A percentile compares a stretch with the other conserved stretches of the same genome.
Conservation (phyloP, 306 rosid species). For the Acacia melanoxylon region DNA sequence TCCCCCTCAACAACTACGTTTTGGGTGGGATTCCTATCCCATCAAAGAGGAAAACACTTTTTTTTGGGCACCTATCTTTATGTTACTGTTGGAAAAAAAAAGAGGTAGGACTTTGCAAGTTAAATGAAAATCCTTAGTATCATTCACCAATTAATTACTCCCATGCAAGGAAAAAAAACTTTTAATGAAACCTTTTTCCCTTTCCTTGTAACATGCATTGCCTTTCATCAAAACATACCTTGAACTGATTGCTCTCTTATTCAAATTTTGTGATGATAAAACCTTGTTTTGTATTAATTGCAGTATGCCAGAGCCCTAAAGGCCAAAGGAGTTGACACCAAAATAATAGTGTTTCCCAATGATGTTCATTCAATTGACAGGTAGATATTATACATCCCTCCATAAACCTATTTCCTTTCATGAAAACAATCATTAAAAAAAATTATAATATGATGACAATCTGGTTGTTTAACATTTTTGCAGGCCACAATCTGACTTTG, state of each 20-base stretch:
- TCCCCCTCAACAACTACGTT: no score
- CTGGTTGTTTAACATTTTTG: conserved; percentile 22
- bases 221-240: neutral
- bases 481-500: conserved; percentile 95
- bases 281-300: conserved; percentile 33
- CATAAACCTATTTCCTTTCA: conserved; percentile 11
- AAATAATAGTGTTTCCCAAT: conserved; percentile 73
- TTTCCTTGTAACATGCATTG: neutral
- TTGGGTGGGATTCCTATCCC: no score
- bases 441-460: neutral
- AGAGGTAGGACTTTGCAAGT: neutral
- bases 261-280: conserved; percentile 2
- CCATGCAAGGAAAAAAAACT: neutral
- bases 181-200: neutral
- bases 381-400: conserved; percentile 38
- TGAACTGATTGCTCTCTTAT: conserved; percentile 18
- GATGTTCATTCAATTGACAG: conserved; percentile 79
- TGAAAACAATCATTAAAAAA: neutral
- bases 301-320: conserved; percentile 83
- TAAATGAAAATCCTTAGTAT: neutral
- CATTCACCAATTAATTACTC: neutral
- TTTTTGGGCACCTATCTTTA: neutral
- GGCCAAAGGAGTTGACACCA: conserved; percentile 74
- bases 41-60: neutral
- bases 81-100: neutral